phyloP scores from a whole-genome alignment of 1,284 basidiomycete species.

The Anthracocystis panici-leucophaei region DNA sequence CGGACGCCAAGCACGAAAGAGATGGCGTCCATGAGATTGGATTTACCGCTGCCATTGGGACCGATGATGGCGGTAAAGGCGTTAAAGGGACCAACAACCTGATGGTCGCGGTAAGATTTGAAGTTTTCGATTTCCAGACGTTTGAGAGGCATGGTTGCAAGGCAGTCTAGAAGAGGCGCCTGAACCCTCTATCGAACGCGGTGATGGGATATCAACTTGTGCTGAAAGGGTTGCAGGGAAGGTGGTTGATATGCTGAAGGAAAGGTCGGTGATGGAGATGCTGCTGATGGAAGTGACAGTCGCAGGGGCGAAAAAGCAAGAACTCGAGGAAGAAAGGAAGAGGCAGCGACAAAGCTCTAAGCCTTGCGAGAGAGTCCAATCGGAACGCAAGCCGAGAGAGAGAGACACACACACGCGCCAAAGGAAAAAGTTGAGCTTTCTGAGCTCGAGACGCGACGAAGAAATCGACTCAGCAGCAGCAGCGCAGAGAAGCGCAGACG shows the following conservation, averaged over 20 bases:
- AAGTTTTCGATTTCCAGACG: slow-evolving; percentile 68
- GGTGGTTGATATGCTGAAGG: not conserved
- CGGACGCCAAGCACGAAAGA: slow-evolving; percentile 98
- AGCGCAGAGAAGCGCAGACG: not conserved
- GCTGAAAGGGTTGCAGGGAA: not conserved
- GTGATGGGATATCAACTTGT: not conserved
- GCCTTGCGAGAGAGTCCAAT: too few species aligned
- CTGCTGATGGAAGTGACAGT: not conserved
- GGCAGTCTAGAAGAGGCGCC: slow-evolving; percentile 29
- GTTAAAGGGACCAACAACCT: slow-evolving; percentile 88
- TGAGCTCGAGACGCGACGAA: slow-evolving; percentile 11
- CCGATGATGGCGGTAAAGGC: slow-evolving; percentile 94
- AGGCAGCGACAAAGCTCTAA: not conserved
- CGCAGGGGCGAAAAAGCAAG: not conserved
- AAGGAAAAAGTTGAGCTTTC: not conserved
- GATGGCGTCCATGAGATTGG: slow-evolving; percentile 99
- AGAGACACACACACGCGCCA: too few species aligned
- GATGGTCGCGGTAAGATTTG: slow-evolving; percentile 80
- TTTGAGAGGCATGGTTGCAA: slow-evolving; percentile 62
- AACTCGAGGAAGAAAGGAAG: not conserved
- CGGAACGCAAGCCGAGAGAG: not conserved
- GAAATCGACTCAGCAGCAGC: not conserved
- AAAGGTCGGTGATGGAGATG: not conserved
- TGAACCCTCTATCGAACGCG: slow-evolving; percentile 21
- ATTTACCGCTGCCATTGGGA: slow-evolving; percentile 98